These are phyloP conservation scores for Skeletonema grethae DNA, from an alignment of 108 stramenopile species.

Conservation along the genomic window DNA sequence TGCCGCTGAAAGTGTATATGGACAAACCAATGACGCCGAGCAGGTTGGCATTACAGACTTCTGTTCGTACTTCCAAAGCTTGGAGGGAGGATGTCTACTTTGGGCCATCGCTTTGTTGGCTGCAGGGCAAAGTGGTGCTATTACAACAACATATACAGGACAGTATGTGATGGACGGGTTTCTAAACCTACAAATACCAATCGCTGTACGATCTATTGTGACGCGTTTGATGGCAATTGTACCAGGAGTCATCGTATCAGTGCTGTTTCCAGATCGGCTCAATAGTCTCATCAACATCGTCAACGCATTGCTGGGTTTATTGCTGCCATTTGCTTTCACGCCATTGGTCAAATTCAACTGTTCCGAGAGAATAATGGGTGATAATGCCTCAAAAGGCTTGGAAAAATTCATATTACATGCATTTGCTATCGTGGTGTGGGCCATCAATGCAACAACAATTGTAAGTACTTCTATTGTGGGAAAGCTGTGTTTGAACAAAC, in stretches of 20 bases:
- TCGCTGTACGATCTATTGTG: conserved; percentile 63
- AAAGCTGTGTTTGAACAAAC: no score
- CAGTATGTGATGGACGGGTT: conserved; percentile 91
- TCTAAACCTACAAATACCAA: conserved; percentile 63
- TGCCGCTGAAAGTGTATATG: conserved; percentile 80
- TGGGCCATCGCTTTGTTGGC: conserved; percentile 87
- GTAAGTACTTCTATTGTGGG: not conserved
- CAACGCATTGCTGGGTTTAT: conserved; percentile 72
- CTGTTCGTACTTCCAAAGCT: conserved; percentile 55
- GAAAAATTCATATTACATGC: conserved; percentile 48
- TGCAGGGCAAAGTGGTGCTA: conserved; percentile 77
- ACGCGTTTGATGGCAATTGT: conserved; percentile 78
- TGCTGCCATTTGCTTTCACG: conserved; percentile 82
- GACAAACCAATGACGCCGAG: conserved; percentile 28
- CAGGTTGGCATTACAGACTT: conserved; percentile 64
- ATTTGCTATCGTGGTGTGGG: conserved; percentile 57
- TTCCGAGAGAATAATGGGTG: conserved; percentile 64
- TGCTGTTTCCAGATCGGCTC: conserved; percentile 59
- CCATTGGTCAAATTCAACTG: conserved; percentile 79
- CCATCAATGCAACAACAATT: conserved; percentile 56
- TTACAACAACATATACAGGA: conserved; percentile 89
- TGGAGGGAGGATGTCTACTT: conserved; percentile 66
- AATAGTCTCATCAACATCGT: conserved; percentile 77
- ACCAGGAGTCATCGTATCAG: conserved; percentile 74
- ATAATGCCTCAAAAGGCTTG: conserved; percentile 39